A percentile compares a stretch with the other conserved stretches of the same genome.
phyloP scores from a whole-genome alignment of 2,329 filamentous ascomycete species.

The Sphaceloma murrayae region DNA sequence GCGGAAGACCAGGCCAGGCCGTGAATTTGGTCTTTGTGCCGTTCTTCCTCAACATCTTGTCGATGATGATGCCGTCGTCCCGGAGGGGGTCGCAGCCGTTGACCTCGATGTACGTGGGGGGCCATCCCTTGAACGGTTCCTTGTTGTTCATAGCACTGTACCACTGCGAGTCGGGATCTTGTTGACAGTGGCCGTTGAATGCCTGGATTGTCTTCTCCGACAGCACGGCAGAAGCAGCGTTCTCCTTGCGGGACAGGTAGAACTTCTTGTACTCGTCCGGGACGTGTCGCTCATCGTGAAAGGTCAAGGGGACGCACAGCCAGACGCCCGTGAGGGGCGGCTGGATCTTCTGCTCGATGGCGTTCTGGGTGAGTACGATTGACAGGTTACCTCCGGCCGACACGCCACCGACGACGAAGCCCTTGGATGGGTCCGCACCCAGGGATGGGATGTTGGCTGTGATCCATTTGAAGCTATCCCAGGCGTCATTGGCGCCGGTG shows the following conservation, averaged over 20 bases:
- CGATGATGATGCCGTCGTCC: constrained; percentile 13
- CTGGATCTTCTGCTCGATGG: constrained; percentile 32
- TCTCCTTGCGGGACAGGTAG: constrained; percentile 34
- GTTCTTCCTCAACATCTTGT: constrained; percentile 11
- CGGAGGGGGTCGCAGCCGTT: constrained; percentile 11
- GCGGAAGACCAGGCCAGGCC: constrained; percentile 12
- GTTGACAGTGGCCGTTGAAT: background rate
- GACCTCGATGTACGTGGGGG: constrained; percentile 13
- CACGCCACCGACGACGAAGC: constrained; percentile 40
- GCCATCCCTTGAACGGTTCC: background rate
- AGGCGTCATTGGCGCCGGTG: constrained; percentile 34
- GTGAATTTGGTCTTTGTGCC: constrained; percentile 12
- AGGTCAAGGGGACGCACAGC: constrained; percentile 33
- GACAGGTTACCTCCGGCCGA: constrained; percentile 36
- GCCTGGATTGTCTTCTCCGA: background rate
- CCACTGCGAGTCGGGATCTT: constrained; percentile 1
- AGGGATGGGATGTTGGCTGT: constrained; percentile 31
- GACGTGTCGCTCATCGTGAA: constrained; percentile 21
- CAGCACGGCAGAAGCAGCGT: constrained; percentile 26
- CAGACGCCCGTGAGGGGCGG: constrained; percentile 38
- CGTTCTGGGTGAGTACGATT: constrained; percentile 32
- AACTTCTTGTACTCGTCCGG: constrained; percentile 30
- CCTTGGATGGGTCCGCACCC: constrained; percentile 34
- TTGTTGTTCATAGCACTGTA: constrained; percentile 2
- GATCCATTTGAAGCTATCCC: constrained; percentile 38